Base-by-base conservation (phyloP, 768 basidiomycete genomes). In the Leccinum obscurum region DNA sequence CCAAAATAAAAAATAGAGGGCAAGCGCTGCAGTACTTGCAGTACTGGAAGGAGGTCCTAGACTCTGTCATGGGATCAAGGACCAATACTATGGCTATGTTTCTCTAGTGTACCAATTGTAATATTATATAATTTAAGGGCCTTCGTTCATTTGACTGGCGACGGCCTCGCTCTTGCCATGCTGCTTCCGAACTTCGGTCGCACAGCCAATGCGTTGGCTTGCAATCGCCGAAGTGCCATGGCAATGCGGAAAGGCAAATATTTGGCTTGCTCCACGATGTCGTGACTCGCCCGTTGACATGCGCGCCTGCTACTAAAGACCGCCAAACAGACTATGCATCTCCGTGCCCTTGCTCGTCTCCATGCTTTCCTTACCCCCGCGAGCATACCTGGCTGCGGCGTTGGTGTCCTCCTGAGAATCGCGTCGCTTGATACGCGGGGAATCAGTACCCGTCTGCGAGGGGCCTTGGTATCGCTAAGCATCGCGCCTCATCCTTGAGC, bases 291-390 rank as follows among this genome's bases (percentile, higher is more conserved):
- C 6, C 24, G 10, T 57, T 69, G 67, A 65, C 51, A 30, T 46
- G 62, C 5, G 62, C 52, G 59, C 60, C 53, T 58, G 22, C 54
- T 58, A 59, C 30, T 30, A 24, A 24, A 24, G 24, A 24, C 24
- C 24, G 24, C 24, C 24, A 24, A 24, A 24, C 24, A 24, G 24
- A 24, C 24, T 24, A 24, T 24, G 72, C 20, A 90, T 78, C 46
- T 90, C 88, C 4, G 76, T 68, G 11, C 70, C 69, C 57, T 77
- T 79, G 63, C 74, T 63, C 10, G 66, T 77, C 55, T 89, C 88
- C 15, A 76, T 50, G 60, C 80, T 81, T 62, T 80, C 82, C 73
- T 83, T 87, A 17, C 70, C 61, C 58, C 39, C 39, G 14, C 83
- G 79, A 24, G 77, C 70, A 34, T 80, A 79, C 55, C 80, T 70